A percentile compares a stretch with the other conserved stretches of the same genome.
Conservation (phyloP, 306 rosid species). For the Dalbergia cultrata region DNA sequence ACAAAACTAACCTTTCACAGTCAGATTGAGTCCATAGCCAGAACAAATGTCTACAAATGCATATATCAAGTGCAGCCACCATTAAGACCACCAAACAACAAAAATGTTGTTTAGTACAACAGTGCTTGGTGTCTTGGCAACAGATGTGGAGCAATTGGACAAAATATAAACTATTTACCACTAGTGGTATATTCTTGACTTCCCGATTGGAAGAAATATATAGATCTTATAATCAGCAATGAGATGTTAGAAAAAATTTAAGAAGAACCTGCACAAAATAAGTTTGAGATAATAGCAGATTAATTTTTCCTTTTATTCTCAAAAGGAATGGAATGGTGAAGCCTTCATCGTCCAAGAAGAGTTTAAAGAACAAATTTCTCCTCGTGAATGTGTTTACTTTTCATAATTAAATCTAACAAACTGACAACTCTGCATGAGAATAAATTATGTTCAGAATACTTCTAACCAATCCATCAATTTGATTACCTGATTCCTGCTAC, state of each 20-base stretch:
- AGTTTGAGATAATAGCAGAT: slow-evolving; percentile 12
- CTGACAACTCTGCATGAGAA: slow-evolving; percentile 3
- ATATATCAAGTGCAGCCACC: neutral
- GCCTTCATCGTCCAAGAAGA: neutral
- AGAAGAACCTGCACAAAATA: slow-evolving; percentile 22
- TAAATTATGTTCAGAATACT: slow-evolving; percentile 2
- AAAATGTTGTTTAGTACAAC: neutral
- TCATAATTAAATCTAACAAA: slow-evolving; percentile 27
- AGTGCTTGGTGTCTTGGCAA: neutral
- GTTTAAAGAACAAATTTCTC: neutral
- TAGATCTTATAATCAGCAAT: slow-evolving; percentile 30
- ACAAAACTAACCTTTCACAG: neutral
- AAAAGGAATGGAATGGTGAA: slow-evolving; percentile 32
- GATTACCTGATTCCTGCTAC: slow-evolving; percentile 85
- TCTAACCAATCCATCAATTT: slow-evolving; percentile 19
- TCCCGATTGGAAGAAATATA: neutral
- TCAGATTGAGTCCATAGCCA: neutral
- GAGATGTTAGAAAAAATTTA: slow-evolving; percentile 22
- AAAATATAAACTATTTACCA: slow-evolving; percentile 2
- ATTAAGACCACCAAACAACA: slow-evolving; percentile 15
- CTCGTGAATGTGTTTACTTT: slow-evolving; percentile 14
- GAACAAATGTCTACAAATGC: slow-evolving; percentile 8
- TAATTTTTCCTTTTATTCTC: neutral
- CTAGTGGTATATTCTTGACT: slow-evolving; percentile 9
- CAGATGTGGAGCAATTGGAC: slow-evolving; percentile 20